Base-by-base conservation (phyloP, 495 filamentous ascomycete species). In the Aspergillus indologenus region DNA sequence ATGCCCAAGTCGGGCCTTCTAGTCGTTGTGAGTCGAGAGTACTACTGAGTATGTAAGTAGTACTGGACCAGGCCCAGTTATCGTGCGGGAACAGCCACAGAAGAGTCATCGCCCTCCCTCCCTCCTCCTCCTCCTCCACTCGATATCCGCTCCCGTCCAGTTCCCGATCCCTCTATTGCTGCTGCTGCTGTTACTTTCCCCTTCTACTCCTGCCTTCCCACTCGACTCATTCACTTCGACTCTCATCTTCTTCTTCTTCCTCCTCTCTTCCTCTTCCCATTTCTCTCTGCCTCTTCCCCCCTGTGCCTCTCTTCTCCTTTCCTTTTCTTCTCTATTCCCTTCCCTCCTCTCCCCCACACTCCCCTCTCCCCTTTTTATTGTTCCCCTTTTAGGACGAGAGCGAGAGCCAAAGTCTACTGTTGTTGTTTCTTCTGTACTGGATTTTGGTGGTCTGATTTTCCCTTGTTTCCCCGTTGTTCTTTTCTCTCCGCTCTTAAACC, bases 41-140 rank as follows among this genome's bases (percentile, higher is more conserved):
- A n/a, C n/a, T n/a, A n/a, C n/a, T n/a, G n/a, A n/a, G n/a, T n/a
- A n/a, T 57, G 60, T 53, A 52, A 40, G 6, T 40, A 40, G 34
- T 14, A 40, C 7, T 40, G 12, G 5, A 2, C 34, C 34, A 40
- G n/a, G n/a, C n/a, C n/a, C n/a, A n/a, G n/a, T n/a, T n/a, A n/a
- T n/a, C n/a, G n/a, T n/a, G n/a, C n/a, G n/a, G n/a, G n/a, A n/a
- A n/a, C n/a, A n/a, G n/a, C n/a, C n/a, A 40, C 5, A 11, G 52
- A 59, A 60, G 61, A 63, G 61, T 63, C 61, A 63, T 63, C 61
- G 31, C 18, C 6, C 40, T 19, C 22, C 40, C 21, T 15, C 29
- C 29, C 12, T n/a, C n/a, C n/a, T n/a, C n/a, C n/a, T n/a, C n/a
- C n/a, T n/a, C n/a, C n/a, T n/a, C n/a, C n/a, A n/a, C n/a, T n/a